Evolutionary conservation across 177 flowering plant genomes (phyloP).

Genomic region (Vitis hybrid): DNA sequence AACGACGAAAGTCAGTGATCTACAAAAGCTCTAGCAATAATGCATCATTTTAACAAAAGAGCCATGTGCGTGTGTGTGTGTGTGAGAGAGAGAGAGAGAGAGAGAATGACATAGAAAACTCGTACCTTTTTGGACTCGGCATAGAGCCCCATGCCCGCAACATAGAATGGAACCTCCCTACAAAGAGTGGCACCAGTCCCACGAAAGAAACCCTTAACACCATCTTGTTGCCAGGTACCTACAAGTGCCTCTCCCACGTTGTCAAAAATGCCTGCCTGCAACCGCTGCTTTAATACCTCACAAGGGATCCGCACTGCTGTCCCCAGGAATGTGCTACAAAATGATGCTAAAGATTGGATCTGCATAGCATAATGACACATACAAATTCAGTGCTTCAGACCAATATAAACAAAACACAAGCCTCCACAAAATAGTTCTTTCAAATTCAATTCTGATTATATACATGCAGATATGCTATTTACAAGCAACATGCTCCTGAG

Average conservation of each 20-base stretch:
- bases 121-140: constrained; percentile 95
- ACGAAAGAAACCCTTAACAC: constrained; percentile 90
- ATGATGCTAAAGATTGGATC: constrained; percentile 94
- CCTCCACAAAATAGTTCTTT: background rate
- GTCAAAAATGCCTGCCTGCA: constrained; percentile 93
- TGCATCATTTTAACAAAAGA: background rate
- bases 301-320: constrained; percentile 96
- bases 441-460: no score
- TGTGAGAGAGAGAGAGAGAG: no score
- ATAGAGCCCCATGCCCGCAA: constrained; percentile 97
- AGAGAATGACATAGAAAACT: background rate
- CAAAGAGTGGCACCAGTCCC: constrained; percentile 98
- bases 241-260: constrained; percentile 93
- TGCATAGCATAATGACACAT: constrained; percentile 23
- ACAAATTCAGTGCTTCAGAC: background rate
- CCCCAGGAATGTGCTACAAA: constrained; percentile 93
- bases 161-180: constrained; percentile 98
- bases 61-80: background rate
- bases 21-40: background rate
- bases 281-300: constrained; percentile 93
- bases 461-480: no score
- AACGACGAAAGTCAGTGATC: background rate
- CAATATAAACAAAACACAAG: background rate
- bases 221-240: constrained; percentile 92
- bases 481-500: no score